Evolutionary conservation across 1,284 basidiomycete species (phyloP).

Genomic region (Cryptococcus maquisensis): DNA sequence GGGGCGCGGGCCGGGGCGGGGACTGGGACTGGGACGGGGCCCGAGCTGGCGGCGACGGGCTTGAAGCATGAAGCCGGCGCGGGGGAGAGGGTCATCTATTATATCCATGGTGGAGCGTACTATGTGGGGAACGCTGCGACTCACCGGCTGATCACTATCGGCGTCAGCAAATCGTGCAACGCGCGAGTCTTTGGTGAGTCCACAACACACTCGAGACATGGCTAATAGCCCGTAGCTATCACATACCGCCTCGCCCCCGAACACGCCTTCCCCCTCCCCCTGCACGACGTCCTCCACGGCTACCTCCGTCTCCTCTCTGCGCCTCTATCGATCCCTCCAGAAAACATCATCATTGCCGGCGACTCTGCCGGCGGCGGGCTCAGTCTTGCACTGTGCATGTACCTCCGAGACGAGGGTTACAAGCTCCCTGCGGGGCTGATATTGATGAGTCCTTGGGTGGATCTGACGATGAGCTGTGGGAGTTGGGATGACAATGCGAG

Average conservation of each 20-base stretch:
- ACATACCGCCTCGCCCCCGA: slow-evolving; percentile 96
- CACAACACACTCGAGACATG: not conserved
- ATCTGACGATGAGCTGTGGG: slow-evolving; percentile 92
- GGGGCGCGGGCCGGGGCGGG: not conserved
- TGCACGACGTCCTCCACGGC: slow-evolving; percentile 83
- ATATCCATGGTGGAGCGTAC: slow-evolving; percentile 94
- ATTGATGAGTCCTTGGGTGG: slow-evolving; percentile 90
- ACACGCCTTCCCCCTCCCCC: slow-evolving; percentile 84
- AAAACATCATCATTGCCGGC: slow-evolving; percentile 82
- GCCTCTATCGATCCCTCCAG: slow-evolving; percentile 75
- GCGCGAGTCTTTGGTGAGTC: slow-evolving; percentile 82
- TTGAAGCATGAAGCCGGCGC: slow-evolving; percentile 37
- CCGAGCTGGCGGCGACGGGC: slow-evolving; percentile 20
- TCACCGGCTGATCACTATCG: slow-evolving; percentile 86
- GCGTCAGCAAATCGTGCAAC: slow-evolving; percentile 82
- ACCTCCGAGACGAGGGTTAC: slow-evolving; percentile 80
- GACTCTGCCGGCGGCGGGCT: slow-evolving; percentile 93
- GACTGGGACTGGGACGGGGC: slow-evolving; percentile 51
- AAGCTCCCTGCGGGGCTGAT: slow-evolving; percentile 75
- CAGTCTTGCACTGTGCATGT: slow-evolving; percentile 80
- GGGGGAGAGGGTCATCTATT: slow-evolving; percentile 81
- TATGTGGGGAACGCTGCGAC: slow-evolving; percentile 92
- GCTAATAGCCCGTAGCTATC: slow-evolving; percentile 60
- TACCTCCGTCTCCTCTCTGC: slow-evolving; percentile 86
- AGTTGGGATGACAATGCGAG: slow-evolving; percentile 92